phyloP scores from a whole-genome alignment of 805 yeast genomes.

The Candida hispaniensis region DNA sequence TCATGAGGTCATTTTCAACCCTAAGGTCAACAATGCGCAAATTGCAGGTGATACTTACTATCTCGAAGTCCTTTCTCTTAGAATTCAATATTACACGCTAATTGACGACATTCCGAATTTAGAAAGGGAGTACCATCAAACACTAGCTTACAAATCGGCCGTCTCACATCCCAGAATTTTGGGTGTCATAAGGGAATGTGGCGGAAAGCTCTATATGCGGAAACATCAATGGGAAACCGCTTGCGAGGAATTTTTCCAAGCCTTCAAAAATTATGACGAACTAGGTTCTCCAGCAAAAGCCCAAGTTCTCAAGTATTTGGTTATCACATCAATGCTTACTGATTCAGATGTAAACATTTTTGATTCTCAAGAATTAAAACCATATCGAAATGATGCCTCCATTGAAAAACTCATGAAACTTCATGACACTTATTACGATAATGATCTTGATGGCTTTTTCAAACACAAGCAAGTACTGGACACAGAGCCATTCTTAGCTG shows the following conservation, averaged over 20 bases:
- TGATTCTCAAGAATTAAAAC: slow-evolving; percentile 59
- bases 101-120: slow-evolving; percentile 33
- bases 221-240: slow-evolving; percentile 49
- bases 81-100: slow-evolving; percentile 44
- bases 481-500: slow-evolving; percentile 4
- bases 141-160: slow-evolving; percentile 43
- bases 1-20: slow-evolving; percentile 2
- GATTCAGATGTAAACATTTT: slow-evolving; percentile 58
- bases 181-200: slow-evolving; percentile 69
- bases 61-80: slow-evolving; percentile 56
- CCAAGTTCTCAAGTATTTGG: slow-evolving; percentile 48
- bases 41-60: slow-evolving; percentile 28
- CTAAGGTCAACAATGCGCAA: slow-evolving; percentile 8
- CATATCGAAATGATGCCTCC: slow-evolving; percentile 33
- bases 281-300: slow-evolving; percentile 54
- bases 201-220: slow-evolving; percentile 57
- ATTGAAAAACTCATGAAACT: slow-evolving; percentile 26
- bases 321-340: slow-evolving; percentile 47
- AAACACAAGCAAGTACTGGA: slow-evolving; percentile 5
- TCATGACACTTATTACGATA: slow-evolving; percentile 29
- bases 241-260: slow-evolving; percentile 42
- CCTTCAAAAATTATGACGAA: slow-evolving; percentile 52
- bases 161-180: slow-evolving; percentile 59
- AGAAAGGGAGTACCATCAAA: slow-evolving; percentile 39
- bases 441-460: slow-evolving; percentile 22